Percentiles rank a stretch among this genome's conserved stretches.
phyloP scores from a whole-genome alignment of 441 rosid species.

The Manihot esculenta region DNA sequence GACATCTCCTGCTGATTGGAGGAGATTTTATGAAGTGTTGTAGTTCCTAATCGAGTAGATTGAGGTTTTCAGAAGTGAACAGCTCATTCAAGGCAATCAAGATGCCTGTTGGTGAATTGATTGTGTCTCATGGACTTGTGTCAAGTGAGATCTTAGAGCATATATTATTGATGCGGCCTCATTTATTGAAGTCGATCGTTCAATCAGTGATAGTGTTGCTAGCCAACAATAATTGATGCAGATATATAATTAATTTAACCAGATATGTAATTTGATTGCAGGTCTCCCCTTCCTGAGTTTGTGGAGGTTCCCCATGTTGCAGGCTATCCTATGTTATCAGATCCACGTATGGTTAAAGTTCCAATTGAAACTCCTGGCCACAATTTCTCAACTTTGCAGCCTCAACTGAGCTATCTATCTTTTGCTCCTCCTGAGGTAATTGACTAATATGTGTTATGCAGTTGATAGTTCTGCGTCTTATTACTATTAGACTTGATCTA shows the following conservation, averaged over 20 bases:
- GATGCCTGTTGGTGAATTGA: slow-evolving; percentile 3
- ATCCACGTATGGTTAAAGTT: slow-evolving; percentile 50
- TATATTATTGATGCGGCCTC: background rate
- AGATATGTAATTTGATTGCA: slow-evolving; percentile 26
- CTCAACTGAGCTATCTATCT: slow-evolving; percentile 59
- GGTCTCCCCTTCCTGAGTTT: slow-evolving; percentile 64
- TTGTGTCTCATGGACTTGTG: background rate
- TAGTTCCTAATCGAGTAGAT: background rate
- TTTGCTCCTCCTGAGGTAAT: slow-evolving; percentile 94
- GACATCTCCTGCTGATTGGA: background rate
- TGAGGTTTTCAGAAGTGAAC: background rate
- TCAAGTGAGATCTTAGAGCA: background rate
- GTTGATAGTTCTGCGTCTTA: background rate
- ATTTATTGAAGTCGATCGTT: background rate
- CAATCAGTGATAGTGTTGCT: background rate
- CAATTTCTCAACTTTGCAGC: slow-evolving; percentile 30
- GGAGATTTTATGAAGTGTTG: background rate
- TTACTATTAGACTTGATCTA: background rate
- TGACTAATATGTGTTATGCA: background rate
- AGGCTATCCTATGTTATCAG: slow-evolving; percentile 63
- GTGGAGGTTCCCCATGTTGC: slow-evolving; percentile 54
- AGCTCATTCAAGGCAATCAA: background rate
- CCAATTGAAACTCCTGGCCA: slow-evolving; percentile 46
- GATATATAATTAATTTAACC: slow-evolving; percentile 4
- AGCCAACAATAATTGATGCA: background rate